These are phyloP conservation scores for Saccharomyces pastorianus DNA, from an alignment of 1,139 yeast species.

Conservation along the genomic window DNA sequence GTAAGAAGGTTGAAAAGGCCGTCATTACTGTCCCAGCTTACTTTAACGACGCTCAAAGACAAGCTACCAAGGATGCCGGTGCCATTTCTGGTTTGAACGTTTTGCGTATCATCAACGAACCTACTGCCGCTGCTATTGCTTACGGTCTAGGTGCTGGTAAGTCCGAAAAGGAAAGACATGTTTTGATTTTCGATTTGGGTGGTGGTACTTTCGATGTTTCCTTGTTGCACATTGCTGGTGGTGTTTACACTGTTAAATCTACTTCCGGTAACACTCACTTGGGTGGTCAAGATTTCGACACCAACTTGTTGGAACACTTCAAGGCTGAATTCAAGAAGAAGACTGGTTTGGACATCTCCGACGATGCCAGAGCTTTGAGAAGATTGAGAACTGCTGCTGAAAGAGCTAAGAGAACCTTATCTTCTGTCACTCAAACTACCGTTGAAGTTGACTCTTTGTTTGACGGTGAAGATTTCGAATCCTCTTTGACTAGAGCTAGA, in stretches of 20 bases:
- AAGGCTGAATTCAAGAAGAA: constrained; percentile 89
- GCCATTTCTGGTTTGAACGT: constrained; percentile 95
- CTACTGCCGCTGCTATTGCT: constrained; percentile 97
- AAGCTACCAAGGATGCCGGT: constrained; percentile 98
- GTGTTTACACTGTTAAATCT: constrained; percentile 96
- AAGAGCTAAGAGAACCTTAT: constrained; percentile 96
- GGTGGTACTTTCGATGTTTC: constrained; percentile 99
- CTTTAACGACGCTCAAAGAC: constrained; percentile 96
- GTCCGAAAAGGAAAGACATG: constrained; percentile 80
- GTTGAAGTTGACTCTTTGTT: constrained; percentile 90
- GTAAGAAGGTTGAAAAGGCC: constrained; percentile 89
- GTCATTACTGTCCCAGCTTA: constrained; percentile 96
- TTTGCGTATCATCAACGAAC: constrained; percentile 93
- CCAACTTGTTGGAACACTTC: constrained; percentile 89
- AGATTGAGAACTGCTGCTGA: constrained; percentile 97
- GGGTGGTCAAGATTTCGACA: constrained; percentile 98
- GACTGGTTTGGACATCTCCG: constrained; percentile 82
- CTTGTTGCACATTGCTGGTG: constrained; percentile 87
- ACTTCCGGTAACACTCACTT: constrained; percentile 99
- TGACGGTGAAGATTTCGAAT: constrained; percentile 92
- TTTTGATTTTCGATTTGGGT: constrained; percentile 91
- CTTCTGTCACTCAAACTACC: constrained; percentile 89
- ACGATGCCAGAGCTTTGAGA: constrained; percentile 89
- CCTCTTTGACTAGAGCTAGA: constrained; percentile 94
- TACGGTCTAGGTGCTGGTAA: constrained; percentile 89